phyloP scores from a whole-genome alignment of 768 basidiomycete species.

The Tricholoma sp. region DNA sequence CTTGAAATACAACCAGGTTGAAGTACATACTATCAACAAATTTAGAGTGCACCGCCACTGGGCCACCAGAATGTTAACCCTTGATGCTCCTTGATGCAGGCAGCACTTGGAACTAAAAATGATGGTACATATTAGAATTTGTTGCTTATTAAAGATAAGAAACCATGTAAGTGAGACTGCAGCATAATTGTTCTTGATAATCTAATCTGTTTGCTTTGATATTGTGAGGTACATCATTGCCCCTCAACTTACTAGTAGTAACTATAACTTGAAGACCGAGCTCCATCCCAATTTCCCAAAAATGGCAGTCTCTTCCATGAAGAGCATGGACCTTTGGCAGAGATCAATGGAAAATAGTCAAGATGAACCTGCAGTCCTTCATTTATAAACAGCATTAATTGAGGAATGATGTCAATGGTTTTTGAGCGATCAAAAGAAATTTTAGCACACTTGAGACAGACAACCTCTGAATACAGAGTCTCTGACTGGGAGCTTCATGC shows the following conservation, averaged over 20 bases:
- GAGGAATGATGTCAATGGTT: background rate
- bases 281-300: background rate
- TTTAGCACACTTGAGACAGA: background rate
- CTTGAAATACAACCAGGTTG: too few relatives aligned
- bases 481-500: background rate
- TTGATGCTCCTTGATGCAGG: too few relatives aligned
- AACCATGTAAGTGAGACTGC: too few relatives aligned
- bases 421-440: background rate
- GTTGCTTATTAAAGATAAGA: too few relatives aligned
- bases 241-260: background rate
- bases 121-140: too few relatives aligned
- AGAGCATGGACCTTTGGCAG: background rate
- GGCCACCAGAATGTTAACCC: too few relatives aligned
- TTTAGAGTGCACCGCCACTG: too few relatives aligned
- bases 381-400: background rate
- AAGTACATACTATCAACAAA: too few relatives aligned
- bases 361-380: background rate
- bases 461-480: background rate
- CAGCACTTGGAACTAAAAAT: too few relatives aligned
- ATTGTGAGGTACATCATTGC: too few relatives aligned
- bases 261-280: background rate
- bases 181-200: too few relatives aligned
- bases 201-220: too few relatives aligned
- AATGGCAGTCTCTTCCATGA: background rate
- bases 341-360: background rate